phyloP scores from a whole-genome alignment of 1,284 basidiomycete species.

The Pseudozyma sp. region DNA sequence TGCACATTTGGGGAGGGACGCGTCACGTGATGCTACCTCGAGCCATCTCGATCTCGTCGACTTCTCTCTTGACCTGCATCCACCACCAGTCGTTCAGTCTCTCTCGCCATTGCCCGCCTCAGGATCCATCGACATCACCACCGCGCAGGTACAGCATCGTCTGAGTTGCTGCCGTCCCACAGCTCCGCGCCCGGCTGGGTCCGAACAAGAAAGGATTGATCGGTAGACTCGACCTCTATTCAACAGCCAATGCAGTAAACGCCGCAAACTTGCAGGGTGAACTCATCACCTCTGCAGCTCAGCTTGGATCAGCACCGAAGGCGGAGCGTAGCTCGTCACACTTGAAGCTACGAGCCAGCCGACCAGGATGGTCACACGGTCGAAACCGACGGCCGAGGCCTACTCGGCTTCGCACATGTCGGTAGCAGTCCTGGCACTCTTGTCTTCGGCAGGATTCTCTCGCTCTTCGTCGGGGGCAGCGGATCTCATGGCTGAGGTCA shows the following conservation, averaged over 20 bases:
- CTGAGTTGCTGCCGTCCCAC: neutral
- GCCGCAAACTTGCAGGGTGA: conserved; percentile 27
- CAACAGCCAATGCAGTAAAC: conserved; percentile 30
- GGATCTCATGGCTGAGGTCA: conserved; percentile 50
- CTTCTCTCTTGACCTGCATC: conserved; percentile 1
- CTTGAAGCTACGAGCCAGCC: neutral
- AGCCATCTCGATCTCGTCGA: conserved; percentile 22
- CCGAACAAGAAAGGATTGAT: conserved; percentile 7
- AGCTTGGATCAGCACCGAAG: neutral
- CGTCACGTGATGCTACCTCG: conserved; percentile 31
- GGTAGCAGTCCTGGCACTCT: conserved; percentile 30
- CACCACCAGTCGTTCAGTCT: neutral
- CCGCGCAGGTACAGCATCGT: neutral
- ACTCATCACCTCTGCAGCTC: conserved; percentile 20
- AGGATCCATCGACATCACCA: neutral
- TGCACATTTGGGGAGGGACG: conserved; percentile 4
- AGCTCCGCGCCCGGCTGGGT: neutral
- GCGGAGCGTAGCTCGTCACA: too few relatives aligned
- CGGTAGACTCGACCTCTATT: neutral
- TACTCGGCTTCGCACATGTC: conserved; percentile 52
- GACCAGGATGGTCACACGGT: conserved; percentile 29
- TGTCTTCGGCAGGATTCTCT: conserved; percentile 54
- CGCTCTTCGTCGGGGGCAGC: conserved; percentile 47
- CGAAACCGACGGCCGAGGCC: conserved; percentile 42
- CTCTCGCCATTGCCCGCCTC: neutral